A percentile compares a stretch with the other conserved stretches of the same genome.
phyloP scores from a whole-genome alignment of 352 stramenopile species.

The Globisporangium yorkense region DNA sequence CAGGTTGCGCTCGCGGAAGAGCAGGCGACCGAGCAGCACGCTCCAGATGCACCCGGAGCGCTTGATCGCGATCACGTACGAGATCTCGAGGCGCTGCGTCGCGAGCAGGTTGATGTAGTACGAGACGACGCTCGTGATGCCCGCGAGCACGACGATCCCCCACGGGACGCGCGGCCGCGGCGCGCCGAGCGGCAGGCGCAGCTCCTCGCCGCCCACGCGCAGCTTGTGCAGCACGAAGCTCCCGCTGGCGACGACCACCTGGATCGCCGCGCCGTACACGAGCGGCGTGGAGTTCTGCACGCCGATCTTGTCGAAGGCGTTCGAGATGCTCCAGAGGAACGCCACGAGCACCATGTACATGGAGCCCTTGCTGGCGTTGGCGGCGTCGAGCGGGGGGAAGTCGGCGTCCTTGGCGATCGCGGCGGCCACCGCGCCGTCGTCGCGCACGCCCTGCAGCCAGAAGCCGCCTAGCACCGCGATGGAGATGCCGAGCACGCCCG shows the following conservation, averaged over 20 bases:
- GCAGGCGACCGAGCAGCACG: slow-evolving; percentile 59
- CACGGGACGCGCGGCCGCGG: slow-evolving; percentile 54
- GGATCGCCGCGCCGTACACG: slow-evolving; percentile 65
- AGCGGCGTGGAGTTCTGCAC: slow-evolving; percentile 74
- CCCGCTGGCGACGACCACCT: slow-evolving; percentile 56
- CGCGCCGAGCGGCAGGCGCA: slow-evolving; percentile 51
- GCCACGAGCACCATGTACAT: slow-evolving; percentile 81
- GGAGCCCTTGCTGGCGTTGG: slow-evolving; percentile 64
- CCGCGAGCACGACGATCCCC: slow-evolving; percentile 60
- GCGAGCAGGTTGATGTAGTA: slow-evolving; percentile 84
- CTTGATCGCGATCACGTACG: slow-evolving; percentile 84
- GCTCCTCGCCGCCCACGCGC: slow-evolving; percentile 46
- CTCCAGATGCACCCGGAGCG: slow-evolving; percentile 82
- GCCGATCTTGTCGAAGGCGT: slow-evolving; percentile 81
- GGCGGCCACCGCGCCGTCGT: slow-evolving; percentile 31
- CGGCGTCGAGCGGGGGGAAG: slow-evolving; percentile 40
- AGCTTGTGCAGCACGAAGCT: slow-evolving; percentile 61
- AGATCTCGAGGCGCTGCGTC: slow-evolving; percentile 72
- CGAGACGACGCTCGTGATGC: slow-evolving; percentile 64
- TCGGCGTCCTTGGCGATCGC: slow-evolving; percentile 28
- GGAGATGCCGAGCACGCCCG: slow-evolving; percentile 51
- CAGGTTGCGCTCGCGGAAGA: slow-evolving; percentile 69
- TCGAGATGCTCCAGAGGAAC: slow-evolving; percentile 81
- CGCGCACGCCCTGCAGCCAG: slow-evolving; percentile 58
- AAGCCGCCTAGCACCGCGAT: slow-evolving; percentile 71